Conservation (phyloP, 1,284 basidiomycete species). For the Athelia sp. region DNA sequence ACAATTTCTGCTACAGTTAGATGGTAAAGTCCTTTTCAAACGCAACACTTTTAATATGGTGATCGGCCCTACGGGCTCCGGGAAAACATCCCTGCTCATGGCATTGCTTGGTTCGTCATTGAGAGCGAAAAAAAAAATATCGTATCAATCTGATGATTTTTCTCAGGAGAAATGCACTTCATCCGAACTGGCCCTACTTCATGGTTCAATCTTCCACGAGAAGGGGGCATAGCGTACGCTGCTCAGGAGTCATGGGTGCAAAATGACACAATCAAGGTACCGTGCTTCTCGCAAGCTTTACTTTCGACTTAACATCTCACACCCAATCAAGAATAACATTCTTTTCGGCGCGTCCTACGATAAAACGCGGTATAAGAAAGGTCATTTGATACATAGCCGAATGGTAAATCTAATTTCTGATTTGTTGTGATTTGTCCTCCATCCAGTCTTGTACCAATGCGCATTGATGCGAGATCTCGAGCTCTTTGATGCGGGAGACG, state of each 20-base stretch:
- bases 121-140: too few relatives aligned
- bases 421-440: conserved; percentile 2
- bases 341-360: conserved; percentile 76
- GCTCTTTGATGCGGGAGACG: conserved; percentile 55
- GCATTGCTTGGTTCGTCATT: conserved; percentile 35
- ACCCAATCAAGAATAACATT: conserved; percentile 62
- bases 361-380: conserved; percentile 67
- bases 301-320: not conserved
- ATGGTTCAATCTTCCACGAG: conserved; percentile 49
- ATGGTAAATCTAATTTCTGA: conserved; percentile 12
- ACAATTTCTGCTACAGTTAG: conserved; percentile 43
- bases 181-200: conserved; percentile 37
- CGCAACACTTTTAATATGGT: conserved; percentile 52
- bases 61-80: conserved; percentile 50
- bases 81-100: conserved; percentile 44
- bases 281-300: not conserved
- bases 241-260: conserved; percentile 65
- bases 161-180: conserved; percentile 36
- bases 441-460: conserved; percentile 47
- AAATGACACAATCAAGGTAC: conserved; percentile 40
- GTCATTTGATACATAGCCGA: conserved; percentile 30
- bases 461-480: conserved; percentile 52
- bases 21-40: conserved; percentile 50
- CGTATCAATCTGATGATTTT: too few relatives aligned
- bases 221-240: conserved; percentile 55